Base-by-base conservation (phyloP, 108 stramenopile species). In the Pseudonitzschia delicatissima region DNA sequence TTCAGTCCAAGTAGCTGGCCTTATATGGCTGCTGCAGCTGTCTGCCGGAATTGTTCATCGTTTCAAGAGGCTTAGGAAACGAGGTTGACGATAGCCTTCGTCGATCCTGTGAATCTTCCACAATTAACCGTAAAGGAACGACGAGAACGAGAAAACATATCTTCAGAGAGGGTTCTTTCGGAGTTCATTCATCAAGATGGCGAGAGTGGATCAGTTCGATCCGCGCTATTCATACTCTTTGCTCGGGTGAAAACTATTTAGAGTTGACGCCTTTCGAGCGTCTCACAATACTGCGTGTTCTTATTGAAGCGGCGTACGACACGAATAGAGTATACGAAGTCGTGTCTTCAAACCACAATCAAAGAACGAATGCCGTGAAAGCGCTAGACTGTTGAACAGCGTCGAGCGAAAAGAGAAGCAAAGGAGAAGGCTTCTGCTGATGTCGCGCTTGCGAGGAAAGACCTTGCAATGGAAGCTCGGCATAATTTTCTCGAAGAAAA, bases 241-340 rank as follows among this genome's bases (percentile, higher is more conserved):
- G 87, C 61, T 58, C 66, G 33, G 92, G 92, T 6, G 79, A 77
- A 12, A 50, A 75, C 33, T 93, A 93, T 57, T 65, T 89, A 28
- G 73, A 80, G 8, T 67, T 93, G 48, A 75, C 73, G 20, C 59
- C 84, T 37, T 50, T 74, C 1, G 81, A 91, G 42, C 74, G 87
- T 42, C 71, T 93, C 37, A 83, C 82, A 45, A 71, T 93, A 1
- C 77, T 93, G 12, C 77, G 87, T 32, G 64, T 90, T 17, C 64
- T 93, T 33, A 84, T 93, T 52, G 92, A 93, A 53, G 84, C 89
- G 39, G 87, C 89, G 25, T 93, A 93, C 45, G 92, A 93, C 58
- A 81, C 92, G 21, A 62, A 60, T 27, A 79, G 74, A 58, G 68
- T 91, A 3, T 76, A 86, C 52, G 80, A 79, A 45, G 82, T 77